These are phyloP conservation scores for Rhynchosporium graminicola DNA, from an alignment of 2,329 filamentous ascomycete genomes.

Conservation along the genomic window DNA sequence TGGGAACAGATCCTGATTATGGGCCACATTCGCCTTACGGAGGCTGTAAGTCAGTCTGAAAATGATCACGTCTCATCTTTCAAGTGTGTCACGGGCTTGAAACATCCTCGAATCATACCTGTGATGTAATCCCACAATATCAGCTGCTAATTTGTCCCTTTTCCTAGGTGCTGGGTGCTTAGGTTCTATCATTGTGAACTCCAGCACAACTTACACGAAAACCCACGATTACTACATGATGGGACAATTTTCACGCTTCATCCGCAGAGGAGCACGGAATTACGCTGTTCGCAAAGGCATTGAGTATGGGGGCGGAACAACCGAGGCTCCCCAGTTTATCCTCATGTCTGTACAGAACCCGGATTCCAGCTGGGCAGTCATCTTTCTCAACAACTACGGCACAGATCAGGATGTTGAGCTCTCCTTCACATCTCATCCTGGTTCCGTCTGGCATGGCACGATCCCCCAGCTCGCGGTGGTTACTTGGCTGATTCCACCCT, in stretches of 20 bases:
- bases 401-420: slow-evolving; percentile 9
- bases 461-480: neutral
- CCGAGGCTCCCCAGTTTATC: slow-evolving; percentile 4
- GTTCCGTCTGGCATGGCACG: slow-evolving; percentile 1
- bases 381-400: slow-evolving; percentile 11
- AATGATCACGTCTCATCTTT: neutral
- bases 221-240: slow-evolving; percentile 12
- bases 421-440: neutral
- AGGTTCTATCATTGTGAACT: slow-evolving; percentile 6
- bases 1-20: slow-evolving; percentile 1
- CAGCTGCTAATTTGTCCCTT: neutral
- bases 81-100: neutral
- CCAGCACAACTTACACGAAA: slow-evolving; percentile 7
- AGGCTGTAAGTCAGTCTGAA: neutral
- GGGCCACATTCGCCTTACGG: slow-evolving; percentile 2
- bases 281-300: neutral
- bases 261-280: neutral
- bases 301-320: neutral
- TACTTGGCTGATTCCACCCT: slow-evolving; percentile 3
- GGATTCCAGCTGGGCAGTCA: slow-evolving; percentile 2
- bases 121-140: neutral
- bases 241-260: slow-evolving; percentile 7
- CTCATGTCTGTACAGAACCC: slow-evolving; percentile 8
- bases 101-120: neutral
- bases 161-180: neutral